Conservation (phyloP, 139 green algal species). For the Coelastrella sp. region DNA sequence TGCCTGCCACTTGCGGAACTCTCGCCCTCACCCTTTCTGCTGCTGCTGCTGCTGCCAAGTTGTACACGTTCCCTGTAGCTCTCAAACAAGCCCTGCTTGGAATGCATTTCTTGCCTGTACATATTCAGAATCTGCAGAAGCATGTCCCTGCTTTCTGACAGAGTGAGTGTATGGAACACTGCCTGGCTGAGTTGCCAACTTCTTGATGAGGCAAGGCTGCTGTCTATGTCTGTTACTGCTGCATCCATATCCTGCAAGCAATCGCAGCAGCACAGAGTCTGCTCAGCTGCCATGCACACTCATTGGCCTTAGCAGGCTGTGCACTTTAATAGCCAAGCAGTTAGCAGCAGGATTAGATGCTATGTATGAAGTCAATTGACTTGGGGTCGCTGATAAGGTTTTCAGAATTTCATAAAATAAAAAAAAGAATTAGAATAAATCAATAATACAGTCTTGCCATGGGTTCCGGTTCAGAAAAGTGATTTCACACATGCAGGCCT, state of each 20-base stretch:
- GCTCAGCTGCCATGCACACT: no score
- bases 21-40: not conserved
- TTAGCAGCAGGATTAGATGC: not conserved
- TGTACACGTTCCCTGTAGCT: not conserved
- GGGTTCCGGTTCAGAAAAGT: no score
- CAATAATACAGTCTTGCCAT: no score
- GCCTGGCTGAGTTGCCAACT: conserved; percentile 10
- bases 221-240: not conserved
- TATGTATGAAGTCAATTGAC: no score
- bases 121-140: conserved; percentile 21
- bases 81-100: conserved; percentile 7
- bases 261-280: not conserved
- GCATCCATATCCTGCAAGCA: conserved; percentile 2
- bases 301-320: not conserved
- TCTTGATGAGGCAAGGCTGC: not conserved
- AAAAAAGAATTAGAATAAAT: no score
- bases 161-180: conserved; percentile 10
- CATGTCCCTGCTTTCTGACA: conserved; percentile 7
- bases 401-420: no score
- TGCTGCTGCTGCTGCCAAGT: not conserved
- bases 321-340: not conserved
- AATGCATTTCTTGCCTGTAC: conserved; percentile 20
- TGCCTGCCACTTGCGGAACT: not conserved
- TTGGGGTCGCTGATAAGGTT: no score
- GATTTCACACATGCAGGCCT: no score